phyloP scores from a whole-genome alignment of 2,329 filamentous ascomycete genomes.

The Cytospora chrysosperma region DNA sequence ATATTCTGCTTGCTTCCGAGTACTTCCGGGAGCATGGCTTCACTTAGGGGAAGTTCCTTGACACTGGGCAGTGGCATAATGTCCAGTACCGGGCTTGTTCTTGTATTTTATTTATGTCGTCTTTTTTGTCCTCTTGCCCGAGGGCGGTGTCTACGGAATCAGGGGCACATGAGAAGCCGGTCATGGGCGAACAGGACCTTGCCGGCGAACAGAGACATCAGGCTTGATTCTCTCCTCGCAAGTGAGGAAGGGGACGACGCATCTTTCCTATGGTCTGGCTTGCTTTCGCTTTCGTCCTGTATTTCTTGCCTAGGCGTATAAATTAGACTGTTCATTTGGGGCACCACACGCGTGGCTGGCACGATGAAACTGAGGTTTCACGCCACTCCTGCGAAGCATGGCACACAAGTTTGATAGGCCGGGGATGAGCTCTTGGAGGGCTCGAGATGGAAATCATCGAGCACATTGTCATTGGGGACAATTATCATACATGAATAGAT shows the following conservation, averaged over 20 bases:
- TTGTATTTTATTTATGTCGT: no score
- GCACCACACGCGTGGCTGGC: slow-evolving; percentile 2
- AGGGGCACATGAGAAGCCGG: slow-evolving; percentile 8
- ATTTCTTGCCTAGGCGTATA: slow-evolving; percentile 6
- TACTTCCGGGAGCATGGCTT: slow-evolving; percentile 1
- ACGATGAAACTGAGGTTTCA: neutral
- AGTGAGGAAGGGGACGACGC: neutral
- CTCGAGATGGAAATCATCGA: slow-evolving; percentile 1
- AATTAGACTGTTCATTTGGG: slow-evolving; percentile 15
- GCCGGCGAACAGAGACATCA: neutral
- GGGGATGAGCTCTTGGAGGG: neutral
- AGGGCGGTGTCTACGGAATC: neutral
- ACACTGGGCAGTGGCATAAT: slow-evolving; percentile 6
- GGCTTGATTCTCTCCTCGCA: slow-evolving; percentile 9
- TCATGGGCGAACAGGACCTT: neutral
- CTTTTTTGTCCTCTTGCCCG: neutral
- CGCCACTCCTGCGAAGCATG: slow-evolving; percentile 2
- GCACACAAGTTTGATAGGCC: neutral
- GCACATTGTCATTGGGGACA: neutral
- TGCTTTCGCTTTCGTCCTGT: neutral
- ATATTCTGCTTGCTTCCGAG: slow-evolving; percentile 1
- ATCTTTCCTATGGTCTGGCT: neutral
- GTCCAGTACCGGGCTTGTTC: no score
- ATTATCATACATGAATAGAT: neutral
- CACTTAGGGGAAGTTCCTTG: neutral